Conservation (phyloP, 2,329 filamentous ascomycete species). For the Ustulina deusta region DNA sequence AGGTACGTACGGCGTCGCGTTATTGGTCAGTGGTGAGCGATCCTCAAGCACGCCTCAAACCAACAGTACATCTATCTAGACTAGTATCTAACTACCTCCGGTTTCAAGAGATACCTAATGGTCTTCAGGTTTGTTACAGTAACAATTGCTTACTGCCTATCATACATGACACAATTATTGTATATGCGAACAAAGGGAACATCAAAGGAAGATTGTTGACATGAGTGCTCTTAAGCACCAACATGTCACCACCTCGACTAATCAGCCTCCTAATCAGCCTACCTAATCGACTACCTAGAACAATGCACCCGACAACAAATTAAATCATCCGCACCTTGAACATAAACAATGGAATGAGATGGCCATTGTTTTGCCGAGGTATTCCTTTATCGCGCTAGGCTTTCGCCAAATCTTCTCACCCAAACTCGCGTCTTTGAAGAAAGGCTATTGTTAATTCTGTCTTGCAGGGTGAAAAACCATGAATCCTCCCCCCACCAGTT, state of each 20-base stretch:
- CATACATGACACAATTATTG: background rate
- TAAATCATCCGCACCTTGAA: background rate
- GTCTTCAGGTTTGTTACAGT: background rate
- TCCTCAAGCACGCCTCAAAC: background rate
- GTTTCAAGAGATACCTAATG: background rate
- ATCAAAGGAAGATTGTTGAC: background rate
- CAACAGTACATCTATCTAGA: background rate
- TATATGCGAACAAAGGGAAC: background rate
- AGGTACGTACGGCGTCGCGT: background rate
- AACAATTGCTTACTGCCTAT: background rate
- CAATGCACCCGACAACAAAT: no score
- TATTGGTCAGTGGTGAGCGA: background rate
- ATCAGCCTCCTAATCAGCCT: background rate
- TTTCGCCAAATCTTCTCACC: background rate
- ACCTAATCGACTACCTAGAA: background rate
- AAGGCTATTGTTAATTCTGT: background rate
- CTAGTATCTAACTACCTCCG: background rate
- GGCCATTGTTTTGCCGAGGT: background rate
- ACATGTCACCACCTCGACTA: no score
- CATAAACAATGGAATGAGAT: constrained; percentile 19
- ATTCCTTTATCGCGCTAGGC: background rate
- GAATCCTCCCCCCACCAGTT: background rate
- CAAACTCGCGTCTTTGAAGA: background rate
- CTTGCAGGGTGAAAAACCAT: constrained; percentile 3
- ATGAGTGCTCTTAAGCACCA: background rate